Evolutionary conservation across 2,329 filamentous ascomycete species (phyloP), one percentile per base, ranked within the genome.

Genomic region (Capronia coronata): DNA sequence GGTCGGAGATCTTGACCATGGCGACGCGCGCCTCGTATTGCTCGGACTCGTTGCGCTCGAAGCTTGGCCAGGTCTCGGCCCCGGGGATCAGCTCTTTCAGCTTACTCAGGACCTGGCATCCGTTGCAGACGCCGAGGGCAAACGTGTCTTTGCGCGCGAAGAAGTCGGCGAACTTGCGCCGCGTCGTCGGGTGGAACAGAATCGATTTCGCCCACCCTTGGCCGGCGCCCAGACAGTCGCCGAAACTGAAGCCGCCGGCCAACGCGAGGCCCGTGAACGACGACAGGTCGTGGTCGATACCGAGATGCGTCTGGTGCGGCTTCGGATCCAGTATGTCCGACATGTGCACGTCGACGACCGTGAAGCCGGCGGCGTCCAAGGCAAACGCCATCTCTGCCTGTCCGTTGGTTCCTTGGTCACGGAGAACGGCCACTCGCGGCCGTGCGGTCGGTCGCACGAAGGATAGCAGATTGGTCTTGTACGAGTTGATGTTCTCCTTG

Each of bases 321-420:
- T 50, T 44, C 8, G 55, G 55, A 18, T 49, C 47, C 13, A 59
- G 51, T 42, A 85, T 76, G 62, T 97, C 91, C 2, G 86, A 93
- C 93, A 98, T 97, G 75, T 96, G 91, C 1, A 97, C 84, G 64
- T 98, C 91, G 40, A 97, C 80, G 11, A 90, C 82, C 43, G 89
- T 84, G 71, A 97, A 97, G 30, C 91, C 91, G 37, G 93, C 91
- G 29, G 83, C 82, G 58, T 85, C 83, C 76, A 97, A 97, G 42
- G 90, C 89, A 64, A 94, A 97, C 1, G 93, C 93, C 87, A 98
- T 94, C 68, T 98, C 93, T n/a, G 88, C 83, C 62, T 96, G 82
- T 35, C 90, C 87, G 70, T 98, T 97, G 59, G 95, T 87, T 66
- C 93, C 93, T 67, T 96, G 89, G 68, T 97, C 93, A 64, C 93